A percentile compares a stretch with the other conserved stretches of the same genome.
Conservation (phyloP, 345 rosid genomes). For the Conringia planisiliqua region DNA sequence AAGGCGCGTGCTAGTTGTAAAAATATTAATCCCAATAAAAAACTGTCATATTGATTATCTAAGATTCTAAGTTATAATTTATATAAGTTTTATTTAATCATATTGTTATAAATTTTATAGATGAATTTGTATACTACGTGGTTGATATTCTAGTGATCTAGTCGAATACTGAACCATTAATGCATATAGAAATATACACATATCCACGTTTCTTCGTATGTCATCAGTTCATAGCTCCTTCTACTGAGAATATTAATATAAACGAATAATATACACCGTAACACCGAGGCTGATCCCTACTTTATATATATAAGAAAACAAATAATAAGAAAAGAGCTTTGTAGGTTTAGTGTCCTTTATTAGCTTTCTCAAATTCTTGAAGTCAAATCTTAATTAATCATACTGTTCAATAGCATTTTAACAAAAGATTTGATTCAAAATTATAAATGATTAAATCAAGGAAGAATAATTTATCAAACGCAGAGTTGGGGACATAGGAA, state of each 20-base stretch:
- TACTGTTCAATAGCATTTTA: background rate
- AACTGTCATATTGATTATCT: background rate
- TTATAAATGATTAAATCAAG: background rate
- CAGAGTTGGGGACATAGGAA: background rate
- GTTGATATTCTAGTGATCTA: background rate
- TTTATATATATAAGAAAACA: background rate
- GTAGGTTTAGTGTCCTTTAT: background rate
- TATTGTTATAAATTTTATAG: background rate
- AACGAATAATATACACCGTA: background rate
- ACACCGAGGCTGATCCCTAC: background rate
- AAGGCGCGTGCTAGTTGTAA: constrained; percentile 1
- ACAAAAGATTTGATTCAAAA: too few relatives aligned
- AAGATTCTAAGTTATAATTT: too few relatives aligned
- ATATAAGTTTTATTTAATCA: too few relatives aligned
- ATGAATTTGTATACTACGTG: background rate
- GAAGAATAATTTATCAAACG: background rate
- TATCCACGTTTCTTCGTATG: constrained; percentile 17
- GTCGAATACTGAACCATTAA: background rate
- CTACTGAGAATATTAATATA: background rate
- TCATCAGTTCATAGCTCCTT: background rate
- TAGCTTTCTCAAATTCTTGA: constrained; percentile 16
- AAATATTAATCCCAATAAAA: constrained; percentile 2
- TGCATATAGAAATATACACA: constrained; percentile 11
- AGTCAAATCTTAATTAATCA: constrained; percentile 10
- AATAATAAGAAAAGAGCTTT: background rate